Evolutionary conservation across 176 grass and related monocot species (phyloP).

Genomic region (Puccinellia tenuiflora): DNA sequence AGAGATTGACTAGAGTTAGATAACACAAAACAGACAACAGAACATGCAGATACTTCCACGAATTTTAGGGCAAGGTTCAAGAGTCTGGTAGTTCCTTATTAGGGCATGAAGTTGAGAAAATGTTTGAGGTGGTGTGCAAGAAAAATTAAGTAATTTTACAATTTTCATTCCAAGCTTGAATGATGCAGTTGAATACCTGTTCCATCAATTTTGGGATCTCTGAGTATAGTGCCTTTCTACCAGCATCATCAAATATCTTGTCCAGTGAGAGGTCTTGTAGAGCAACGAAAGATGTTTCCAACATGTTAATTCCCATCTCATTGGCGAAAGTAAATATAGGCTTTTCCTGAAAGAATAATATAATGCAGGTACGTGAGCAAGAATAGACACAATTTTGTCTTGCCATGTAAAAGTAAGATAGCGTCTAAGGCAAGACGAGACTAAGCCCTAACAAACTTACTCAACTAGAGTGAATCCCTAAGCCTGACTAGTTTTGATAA

Average conservation of each 20-base stretch:
- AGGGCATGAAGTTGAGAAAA: neutral
- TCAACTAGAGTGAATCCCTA: neutral
- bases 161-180: neutral
- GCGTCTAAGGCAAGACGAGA: neutral
- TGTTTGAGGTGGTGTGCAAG: neutral
- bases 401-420: neutral
- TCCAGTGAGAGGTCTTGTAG: slow-evolving; percentile 92
- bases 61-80: neutral
- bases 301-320: slow-evolving; percentile 95
- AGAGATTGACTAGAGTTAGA: neutral
- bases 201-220: slow-evolving; percentile 91
- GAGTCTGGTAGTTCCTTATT: neutral
- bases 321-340: slow-evolving; percentile 88
- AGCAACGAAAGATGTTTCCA: slow-evolving; percentile 88
- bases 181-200: slow-evolving; percentile 55
- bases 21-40: neutral
- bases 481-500: neutral
- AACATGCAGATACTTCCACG: neutral
- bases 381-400: neutral
- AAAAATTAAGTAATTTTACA: neutral
- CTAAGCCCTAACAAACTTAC: neutral
- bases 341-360: slow-evolving; percentile 55
- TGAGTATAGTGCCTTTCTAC: slow-evolving; percentile 51
- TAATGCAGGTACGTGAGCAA: slow-evolving; percentile 4
- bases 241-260: slow-evolving; percentile 89